phyloP scores from a whole-genome alignment of 2,329 filamentous ascomycete genomes.

The Rhytidhysteron rufulum region DNA sequence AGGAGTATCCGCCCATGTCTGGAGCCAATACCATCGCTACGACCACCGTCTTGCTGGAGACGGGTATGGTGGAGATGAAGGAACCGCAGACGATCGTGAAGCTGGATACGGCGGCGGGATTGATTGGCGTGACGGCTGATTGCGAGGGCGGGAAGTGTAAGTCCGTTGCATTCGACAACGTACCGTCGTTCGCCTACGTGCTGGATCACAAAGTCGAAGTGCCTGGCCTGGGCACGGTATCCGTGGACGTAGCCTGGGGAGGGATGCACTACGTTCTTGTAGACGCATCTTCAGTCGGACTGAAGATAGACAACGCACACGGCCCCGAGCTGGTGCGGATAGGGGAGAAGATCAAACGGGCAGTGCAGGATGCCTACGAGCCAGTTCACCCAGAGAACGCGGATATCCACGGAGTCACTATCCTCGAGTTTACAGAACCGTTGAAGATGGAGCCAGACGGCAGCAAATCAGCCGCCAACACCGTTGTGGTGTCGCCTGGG shows the following conservation, averaged over 20 bases:
- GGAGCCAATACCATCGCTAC: slow-evolving; percentile 46
- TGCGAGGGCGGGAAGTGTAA: slow-evolving; percentile 44
- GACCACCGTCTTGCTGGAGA: slow-evolving; percentile 45
- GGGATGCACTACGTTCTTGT: slow-evolving; percentile 47
- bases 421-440: slow-evolving; percentile 38
- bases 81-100: slow-evolving; percentile 41
- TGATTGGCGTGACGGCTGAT: slow-evolving; percentile 40
- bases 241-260: slow-evolving; percentile 45
- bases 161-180: slow-evolving; percentile 44
- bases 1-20: slow-evolving; percentile 46
- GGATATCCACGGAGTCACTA: slow-evolving; percentile 39
- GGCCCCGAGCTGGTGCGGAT: slow-evolving; percentile 38
- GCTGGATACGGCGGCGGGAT: slow-evolving; percentile 45
- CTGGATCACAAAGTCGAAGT: slow-evolving; percentile 40
- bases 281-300: slow-evolving; percentile 35
- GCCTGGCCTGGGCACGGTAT: slow-evolving; percentile 38
- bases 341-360: slow-evolving; percentile 42
- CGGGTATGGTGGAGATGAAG: slow-evolving; percentile 45
- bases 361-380: slow-evolving; percentile 30
- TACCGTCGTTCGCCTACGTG: slow-evolving; percentile 41
- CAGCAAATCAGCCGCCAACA: slow-evolving; percentile 34
- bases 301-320: slow-evolving; percentile 31
- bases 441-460: slow-evolving; percentile 13
- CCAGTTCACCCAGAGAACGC: slow-evolving; percentile 45
- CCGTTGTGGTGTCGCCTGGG: slow-evolving; percentile 44